Percentiles rank a stretch among this genome's conserved stretches.
Conservation (phyloP, 2,329 filamentous ascomycete species). For the Sporothrix humicola region DNA sequence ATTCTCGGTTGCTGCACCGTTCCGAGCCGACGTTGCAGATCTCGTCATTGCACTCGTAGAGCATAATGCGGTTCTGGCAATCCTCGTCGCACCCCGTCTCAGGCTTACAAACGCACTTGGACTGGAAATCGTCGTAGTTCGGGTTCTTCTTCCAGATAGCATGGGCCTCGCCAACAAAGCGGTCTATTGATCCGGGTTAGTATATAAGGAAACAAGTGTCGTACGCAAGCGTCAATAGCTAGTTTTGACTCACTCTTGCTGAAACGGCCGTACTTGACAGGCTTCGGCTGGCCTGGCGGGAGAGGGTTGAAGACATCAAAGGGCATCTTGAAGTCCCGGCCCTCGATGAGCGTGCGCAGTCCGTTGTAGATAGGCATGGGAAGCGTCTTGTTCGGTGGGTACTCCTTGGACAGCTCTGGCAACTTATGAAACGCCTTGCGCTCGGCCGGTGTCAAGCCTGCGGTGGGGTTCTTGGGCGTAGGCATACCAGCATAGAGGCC, state of each 20-base stretch:
- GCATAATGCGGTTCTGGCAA: constrained; percentile 95
- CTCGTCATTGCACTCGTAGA: constrained; percentile 90
- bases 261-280: constrained; percentile 89
- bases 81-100: constrained; percentile 85
- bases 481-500: constrained; percentile 88
- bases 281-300: constrained; percentile 84
- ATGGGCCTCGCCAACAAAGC: constrained; percentile 84
- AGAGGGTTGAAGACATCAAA: constrained; percentile 89
- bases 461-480: constrained; percentile 53
- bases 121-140: constrained; percentile 73
- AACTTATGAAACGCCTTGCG: constrained; percentile 58
- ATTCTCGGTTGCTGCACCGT: constrained; percentile 83
- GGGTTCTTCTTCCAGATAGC: constrained; percentile 81
- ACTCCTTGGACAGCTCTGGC: constrained; percentile 54
- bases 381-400: constrained; percentile 62
- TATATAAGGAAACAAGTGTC: background rate
- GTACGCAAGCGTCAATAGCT: background rate
- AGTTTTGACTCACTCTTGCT: constrained; percentile 74
- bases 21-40: constrained; percentile 84
- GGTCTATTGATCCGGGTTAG: constrained; percentile 60
- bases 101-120: constrained; percentile 76
- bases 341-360: constrained; percentile 70
- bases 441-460: constrained; percentile 57
- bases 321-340: constrained; percentile 84
- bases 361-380: constrained; percentile 82